Evolutionary conservation across 768 basidiomycete genomes (phyloP).

Genomic region (Suillus plorans): DNA sequence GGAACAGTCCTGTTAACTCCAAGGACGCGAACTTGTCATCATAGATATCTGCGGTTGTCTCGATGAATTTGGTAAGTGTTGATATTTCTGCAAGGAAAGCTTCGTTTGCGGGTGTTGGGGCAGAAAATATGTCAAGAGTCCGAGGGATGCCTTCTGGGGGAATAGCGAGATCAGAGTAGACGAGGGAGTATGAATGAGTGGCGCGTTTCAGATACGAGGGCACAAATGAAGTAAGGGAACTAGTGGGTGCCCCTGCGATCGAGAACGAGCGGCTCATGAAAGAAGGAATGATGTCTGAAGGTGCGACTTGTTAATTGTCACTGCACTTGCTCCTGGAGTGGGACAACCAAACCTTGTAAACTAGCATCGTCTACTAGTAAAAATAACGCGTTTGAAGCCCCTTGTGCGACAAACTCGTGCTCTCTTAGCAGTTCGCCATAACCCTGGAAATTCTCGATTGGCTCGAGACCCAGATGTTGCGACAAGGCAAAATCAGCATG

Average conservation of each 20-base stretch:
- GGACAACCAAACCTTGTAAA: conserved; percentile 46
- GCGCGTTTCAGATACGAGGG: conserved; percentile 62
- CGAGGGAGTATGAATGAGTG: conserved; percentile 51
- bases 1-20: conserved; percentile 51
- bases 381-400: conserved; percentile 48
- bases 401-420: conserved; percentile 57
- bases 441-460: conserved; percentile 50
- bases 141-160: conserved; percentile 31
- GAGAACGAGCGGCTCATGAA: conserved; percentile 50
- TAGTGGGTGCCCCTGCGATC: conserved; percentile 28
- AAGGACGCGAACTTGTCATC: conserved; percentile 63
- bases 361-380: conserved; percentile 57
- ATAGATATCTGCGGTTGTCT: conserved; percentile 13
- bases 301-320: neutral
- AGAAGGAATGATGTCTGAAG: conserved; percentile 57
- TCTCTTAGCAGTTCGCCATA: conserved; percentile 34
- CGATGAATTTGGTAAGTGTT: conserved; percentile 53
- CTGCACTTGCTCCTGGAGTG: conserved; percentile 4
- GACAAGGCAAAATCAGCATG: conserved; percentile 62
- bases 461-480: conserved; percentile 71
- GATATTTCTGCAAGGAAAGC: conserved; percentile 42
- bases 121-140: conserved; percentile 41
- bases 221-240: conserved; percentile 49
- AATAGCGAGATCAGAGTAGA: conserved; percentile 42
- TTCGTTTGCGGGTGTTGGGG: conserved; percentile 38